Conservation (phyloP, 805 yeast species). For the Metschnikowia bowlesiae region DNA sequence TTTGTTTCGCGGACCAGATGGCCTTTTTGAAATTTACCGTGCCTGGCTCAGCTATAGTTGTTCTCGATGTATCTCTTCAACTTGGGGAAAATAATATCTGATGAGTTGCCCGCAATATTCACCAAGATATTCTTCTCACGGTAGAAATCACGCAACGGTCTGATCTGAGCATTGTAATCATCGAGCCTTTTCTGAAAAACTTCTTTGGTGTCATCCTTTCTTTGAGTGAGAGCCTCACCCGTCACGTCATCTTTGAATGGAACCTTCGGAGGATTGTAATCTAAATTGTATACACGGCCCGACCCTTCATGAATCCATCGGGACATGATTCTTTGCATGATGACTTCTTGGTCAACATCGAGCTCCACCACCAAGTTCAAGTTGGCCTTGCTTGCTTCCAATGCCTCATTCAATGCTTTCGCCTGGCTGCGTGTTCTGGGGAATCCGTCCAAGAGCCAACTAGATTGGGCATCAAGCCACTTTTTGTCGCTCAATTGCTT, state of each 20-base stretch:
- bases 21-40: background rate
- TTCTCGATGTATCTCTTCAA: conserved; percentile 38
- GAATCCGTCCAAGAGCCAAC: conserved; percentile 88
- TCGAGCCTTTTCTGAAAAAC: conserved; percentile 66
- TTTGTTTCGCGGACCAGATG: background rate
- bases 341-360: conserved; percentile 81
- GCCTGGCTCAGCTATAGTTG: background rate
- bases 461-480: conserved; percentile 42
- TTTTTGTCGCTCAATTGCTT: conserved; percentile 39
- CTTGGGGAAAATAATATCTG: conserved; percentile 80
- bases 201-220: conserved; percentile 78
- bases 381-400: conserved; percentile 34
- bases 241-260: conserved; percentile 84
- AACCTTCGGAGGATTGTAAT: conserved; percentile 84
- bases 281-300: conserved; percentile 80
- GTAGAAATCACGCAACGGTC: conserved; percentile 66
- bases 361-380: conserved; percentile 80
- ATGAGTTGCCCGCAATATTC: conserved; percentile 68
- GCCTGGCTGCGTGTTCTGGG: conserved; percentile 84
- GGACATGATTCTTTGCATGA: conserved; percentile 74
- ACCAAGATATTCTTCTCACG: conserved; percentile 38
- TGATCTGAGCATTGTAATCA: conserved; percentile 53
- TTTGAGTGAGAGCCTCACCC: conserved; percentile 76
- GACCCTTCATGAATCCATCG: conserved; percentile 81
- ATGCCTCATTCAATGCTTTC: conserved; percentile 43